A percentile compares a stretch with the other conserved stretches of the same genome.
phyloP scores from a whole-genome alignment of 1,139 yeast species.

The Meyerozyma guilliermondii region DNA sequence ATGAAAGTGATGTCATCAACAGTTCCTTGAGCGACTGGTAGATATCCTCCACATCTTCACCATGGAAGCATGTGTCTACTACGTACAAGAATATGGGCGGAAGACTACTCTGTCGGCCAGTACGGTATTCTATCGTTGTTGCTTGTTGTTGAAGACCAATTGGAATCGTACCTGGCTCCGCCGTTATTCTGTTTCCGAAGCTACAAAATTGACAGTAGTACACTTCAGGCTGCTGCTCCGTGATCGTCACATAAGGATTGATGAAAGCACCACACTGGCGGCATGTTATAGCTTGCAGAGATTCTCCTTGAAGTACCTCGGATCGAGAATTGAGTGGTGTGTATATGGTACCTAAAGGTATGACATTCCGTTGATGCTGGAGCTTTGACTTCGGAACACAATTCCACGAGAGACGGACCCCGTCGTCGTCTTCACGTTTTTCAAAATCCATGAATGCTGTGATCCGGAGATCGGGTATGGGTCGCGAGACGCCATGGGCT shows the following conservation, averaged over 20 bases:
- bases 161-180: conserved; percentile 20
- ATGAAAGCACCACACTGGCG: conserved; percentile 56
- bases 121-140: conserved; percentile 57
- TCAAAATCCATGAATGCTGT: conserved; percentile 57
- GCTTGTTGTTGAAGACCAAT: conserved; percentile 33
- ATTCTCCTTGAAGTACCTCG: conserved; percentile 37
- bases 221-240: conserved; percentile 25
- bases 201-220: conserved; percentile 69
- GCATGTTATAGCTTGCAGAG: conserved; percentile 34
- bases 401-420: conserved; percentile 90
- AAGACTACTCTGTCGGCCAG: conserved; percentile 37
- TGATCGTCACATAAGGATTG: conserved; percentile 46
- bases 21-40: conserved; percentile 51
- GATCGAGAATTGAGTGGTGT: conserved; percentile 60
- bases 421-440: conserved; percentile 80
- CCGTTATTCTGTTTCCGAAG: conserved; percentile 42
- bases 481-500: not conserved
- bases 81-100: conserved; percentile 58
- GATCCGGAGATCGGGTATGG: conserved; percentile 1
- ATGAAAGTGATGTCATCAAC: conserved; percentile 45
- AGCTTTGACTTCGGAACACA: conserved; percentile 60
- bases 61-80: conserved; percentile 62
- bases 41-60: conserved; percentile 33
- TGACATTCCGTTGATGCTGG: conserved; percentile 52
- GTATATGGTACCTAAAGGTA: conserved; percentile 62